Base-by-base conservation (phyloP, 2,329 filamentous ascomycete species). In the Fusarium xylarioides region DNA sequence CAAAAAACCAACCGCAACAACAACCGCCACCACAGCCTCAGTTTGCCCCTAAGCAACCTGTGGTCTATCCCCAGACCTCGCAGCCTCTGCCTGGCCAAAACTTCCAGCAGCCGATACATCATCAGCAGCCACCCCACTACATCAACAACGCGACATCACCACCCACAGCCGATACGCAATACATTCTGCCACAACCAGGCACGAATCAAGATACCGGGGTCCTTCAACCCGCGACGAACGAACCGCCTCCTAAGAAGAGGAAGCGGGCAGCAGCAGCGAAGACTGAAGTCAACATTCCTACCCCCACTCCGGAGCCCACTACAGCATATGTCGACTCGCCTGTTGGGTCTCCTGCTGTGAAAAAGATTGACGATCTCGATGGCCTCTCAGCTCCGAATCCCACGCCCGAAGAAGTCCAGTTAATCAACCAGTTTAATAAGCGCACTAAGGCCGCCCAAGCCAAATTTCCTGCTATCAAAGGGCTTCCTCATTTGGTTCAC, bases 371-470 rank as follows among this genome's bases (percentile, higher is more conserved):
- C 10, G 83, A 84, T 42, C 63, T 80, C 34, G 82, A 82, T 56
- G 56, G 72, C 11, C 63, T 83, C 16, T 47, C 73, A 40, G 75
- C 78, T 5, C 82, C 82, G 7, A 68, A 74, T 15, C 79, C 81
- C 4, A 77, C 79, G 5, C 66, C 77, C 5, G 82, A 83, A 49
- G 82, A 84, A 58, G 76, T 76, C 12, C 77, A 79, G 40, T 60
- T 80, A n/a, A 75, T 85, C n/a, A 70, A 77, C 9, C 80, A 83
- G 34, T 84, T 84, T 44, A 76, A 72, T 15, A 84, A 83, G 63
- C 81, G 83, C 28, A 77, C 71, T 30, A 82, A 82, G 57, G 77
- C 79, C 34, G 80, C 79, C 9, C 83, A 84, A 66, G 77, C 77
- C 11, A 82, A 80, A 30, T 81, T 83, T 16, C 83, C 83, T 16